Percentiles rank a stretch among this genome's conserved stretches.
Conservation (phyloP, 2,329 filamentous ascomycete species). For the Ascochyta koolunga region DNA sequence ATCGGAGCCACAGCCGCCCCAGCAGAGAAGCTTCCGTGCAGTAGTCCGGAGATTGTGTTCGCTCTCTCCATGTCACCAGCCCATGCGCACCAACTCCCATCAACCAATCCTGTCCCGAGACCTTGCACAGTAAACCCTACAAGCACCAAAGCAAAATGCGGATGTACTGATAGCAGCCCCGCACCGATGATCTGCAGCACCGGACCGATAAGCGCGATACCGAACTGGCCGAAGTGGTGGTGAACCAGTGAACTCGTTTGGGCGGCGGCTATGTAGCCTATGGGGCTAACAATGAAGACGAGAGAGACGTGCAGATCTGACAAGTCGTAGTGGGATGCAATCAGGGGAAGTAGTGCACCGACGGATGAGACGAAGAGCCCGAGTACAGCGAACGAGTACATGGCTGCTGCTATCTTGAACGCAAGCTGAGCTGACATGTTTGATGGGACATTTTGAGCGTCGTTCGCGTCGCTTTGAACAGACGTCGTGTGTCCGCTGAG, state of each 20-base stretch:
- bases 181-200: constrained; percentile 46
- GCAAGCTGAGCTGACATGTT: not conserved
- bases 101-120: constrained; percentile 51
- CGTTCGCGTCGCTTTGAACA: not conserved
- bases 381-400: constrained; percentile 64
- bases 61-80: constrained; percentile 49
- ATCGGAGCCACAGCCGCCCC: constrained; percentile 50
- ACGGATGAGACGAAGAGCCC: constrained; percentile 47
- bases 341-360: constrained; percentile 46
- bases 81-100: constrained; percentile 56
- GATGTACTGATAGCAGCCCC: constrained; percentile 33
- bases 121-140: constrained; percentile 41
- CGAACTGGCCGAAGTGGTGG: constrained; percentile 49
- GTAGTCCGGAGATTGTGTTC: constrained; percentile 50
- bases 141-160: constrained; percentile 43
- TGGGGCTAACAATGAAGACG: constrained; percentile 52
- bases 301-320: constrained; percentile 53
- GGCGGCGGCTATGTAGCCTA: constrained; percentile 54
- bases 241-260: constrained; percentile 51
- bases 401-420: constrained; percentile 58
- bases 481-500: not conserved
- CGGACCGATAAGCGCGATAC: constrained; percentile 51
- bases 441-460: not conserved
- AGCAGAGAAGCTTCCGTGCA: constrained; percentile 51
- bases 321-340: constrained; percentile 51